These are phyloP conservation scores for Xylogone sp. DNA, from an alignment of 2,329 filamentous ascomycete species.

Conservation along the genomic window DNA sequence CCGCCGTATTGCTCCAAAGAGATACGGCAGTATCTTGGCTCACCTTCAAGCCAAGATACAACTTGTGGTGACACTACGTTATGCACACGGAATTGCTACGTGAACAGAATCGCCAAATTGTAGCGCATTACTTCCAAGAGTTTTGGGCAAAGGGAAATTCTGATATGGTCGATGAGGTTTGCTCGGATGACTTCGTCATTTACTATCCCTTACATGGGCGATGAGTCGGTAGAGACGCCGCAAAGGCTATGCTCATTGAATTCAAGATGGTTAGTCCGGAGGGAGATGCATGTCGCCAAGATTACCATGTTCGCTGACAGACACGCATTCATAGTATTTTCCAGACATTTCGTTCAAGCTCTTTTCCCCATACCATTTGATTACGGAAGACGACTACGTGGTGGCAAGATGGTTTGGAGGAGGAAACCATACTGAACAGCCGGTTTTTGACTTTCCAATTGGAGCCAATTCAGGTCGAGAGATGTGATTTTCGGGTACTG, in stretches of 20 bases:
- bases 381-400: conserved; percentile 7
- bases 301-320: neutral
- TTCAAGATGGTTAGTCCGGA: neutral
- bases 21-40: too few species aligned
- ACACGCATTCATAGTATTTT: conserved; percentile 4
- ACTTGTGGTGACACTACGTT: too few species aligned
- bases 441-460: conserved; percentile 47
- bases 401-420: conserved; percentile 7
- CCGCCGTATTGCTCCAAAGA: too few species aligned
- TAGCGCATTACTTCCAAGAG: neutral
- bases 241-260: neutral
- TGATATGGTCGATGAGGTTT: neutral
- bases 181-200: neutral
- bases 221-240: neutral
- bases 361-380: conserved; percentile 5
- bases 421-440: conserved; percentile 4
- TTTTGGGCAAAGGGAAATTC: neutral
- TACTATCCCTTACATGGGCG: neutral
- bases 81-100: neutral
- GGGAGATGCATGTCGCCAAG: neutral
- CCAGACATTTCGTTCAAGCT: conserved; percentile 6
- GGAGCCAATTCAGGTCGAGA: conserved; percentile 55
- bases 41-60: too few species aligned
- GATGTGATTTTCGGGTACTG: conserved; percentile 32
- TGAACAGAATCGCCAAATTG: neutral